These are phyloP conservation scores for Neurospora sp. DNA, from an alignment of 495 filamentous ascomycete species.

Conservation along the genomic window DNA sequence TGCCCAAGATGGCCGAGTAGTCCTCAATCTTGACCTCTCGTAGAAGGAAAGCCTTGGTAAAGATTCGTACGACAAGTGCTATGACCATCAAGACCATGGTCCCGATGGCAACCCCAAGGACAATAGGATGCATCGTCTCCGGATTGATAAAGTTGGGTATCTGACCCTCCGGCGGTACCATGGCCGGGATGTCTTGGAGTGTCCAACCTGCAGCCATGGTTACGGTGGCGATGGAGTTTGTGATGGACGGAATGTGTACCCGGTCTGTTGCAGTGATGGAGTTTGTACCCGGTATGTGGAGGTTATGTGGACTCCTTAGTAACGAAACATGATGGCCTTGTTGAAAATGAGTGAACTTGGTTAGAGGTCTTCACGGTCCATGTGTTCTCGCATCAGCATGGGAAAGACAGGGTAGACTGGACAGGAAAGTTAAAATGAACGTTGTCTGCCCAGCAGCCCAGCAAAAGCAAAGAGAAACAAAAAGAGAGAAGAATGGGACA, in stretches of 20 bases:
- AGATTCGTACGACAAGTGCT: conserved; percentile 11
- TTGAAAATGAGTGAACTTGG: neutral
- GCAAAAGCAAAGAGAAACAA: neutral
- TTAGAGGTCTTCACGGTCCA: neutral
- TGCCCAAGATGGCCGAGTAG: conserved; percentile 9
- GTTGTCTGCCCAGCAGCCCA: neutral
- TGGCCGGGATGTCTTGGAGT: conserved; percentile 11
- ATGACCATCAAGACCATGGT: conserved; percentile 10
- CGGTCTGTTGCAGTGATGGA: neutral
- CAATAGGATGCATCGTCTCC: conserved; percentile 6
- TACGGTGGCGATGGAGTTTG: neutral
- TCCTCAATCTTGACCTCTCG: conserved; percentile 13
- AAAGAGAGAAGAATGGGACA: neutral
- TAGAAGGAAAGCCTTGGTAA: conserved; percentile 12
- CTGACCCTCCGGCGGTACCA: conserved; percentile 15
- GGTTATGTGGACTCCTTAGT: neutral
- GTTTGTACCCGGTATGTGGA: neutral
- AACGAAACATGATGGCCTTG: neutral
- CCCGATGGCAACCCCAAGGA: conserved; percentile 10
- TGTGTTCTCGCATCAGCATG: neutral
- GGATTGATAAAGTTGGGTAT: conserved; percentile 14
- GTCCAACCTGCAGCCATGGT: neutral
- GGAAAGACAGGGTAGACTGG: neutral
- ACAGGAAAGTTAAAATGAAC: neutral
- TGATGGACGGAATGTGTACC: neutral